These are phyloP conservation scores for Cyclotella atomus DNA, from an alignment of 108 stramenopile genomes.

Conservation along the genomic window DNA sequence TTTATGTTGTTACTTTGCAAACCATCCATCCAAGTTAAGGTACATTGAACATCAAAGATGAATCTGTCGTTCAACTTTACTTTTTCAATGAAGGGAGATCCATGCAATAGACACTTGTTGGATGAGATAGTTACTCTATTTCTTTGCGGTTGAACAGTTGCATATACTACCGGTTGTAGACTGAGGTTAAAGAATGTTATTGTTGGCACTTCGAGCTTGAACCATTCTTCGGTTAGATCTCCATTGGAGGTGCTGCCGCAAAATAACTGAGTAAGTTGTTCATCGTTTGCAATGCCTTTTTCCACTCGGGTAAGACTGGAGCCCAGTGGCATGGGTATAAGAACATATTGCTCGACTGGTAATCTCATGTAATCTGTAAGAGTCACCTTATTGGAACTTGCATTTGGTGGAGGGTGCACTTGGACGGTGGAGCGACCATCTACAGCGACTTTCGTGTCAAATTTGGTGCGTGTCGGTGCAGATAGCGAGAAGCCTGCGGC, in stretches of 20 bases:
- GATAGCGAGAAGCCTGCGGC: not conserved
- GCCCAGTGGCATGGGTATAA: constrained; percentile 53
- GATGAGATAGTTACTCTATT: constrained; percentile 39
- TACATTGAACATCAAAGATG: constrained; percentile 27
- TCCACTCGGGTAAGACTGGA: constrained; percentile 31
- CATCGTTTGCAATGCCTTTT: not conserved
- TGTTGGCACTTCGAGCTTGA: constrained; percentile 48
- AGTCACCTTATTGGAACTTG: constrained; percentile 25
- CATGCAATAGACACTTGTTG: constrained; percentile 36
- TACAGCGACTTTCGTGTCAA: constrained; percentile 40
- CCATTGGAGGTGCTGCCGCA: not conserved
- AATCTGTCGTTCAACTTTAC: constrained; percentile 49
- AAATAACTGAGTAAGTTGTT: not conserved
- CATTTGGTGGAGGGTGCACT: constrained; percentile 19
- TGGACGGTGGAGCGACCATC: constrained; percentile 20
- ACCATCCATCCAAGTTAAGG: constrained; percentile 42
- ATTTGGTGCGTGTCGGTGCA: not conserved
- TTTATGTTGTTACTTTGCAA: not conserved
- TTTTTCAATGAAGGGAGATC: constrained; percentile 52
- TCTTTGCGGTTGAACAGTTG: constrained; percentile 28
- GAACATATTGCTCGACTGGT: constrained; percentile 52
- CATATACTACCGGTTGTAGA: constrained; percentile 45
- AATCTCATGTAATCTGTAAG: constrained; percentile 49
- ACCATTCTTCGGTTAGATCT: constrained; percentile 5
- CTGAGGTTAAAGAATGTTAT: constrained; percentile 43